These are phyloP conservation scores for Alternaria brassicae DNA, from an alignment of 2,329 filamentous ascomycete genomes.

Conservation along the genomic window DNA sequence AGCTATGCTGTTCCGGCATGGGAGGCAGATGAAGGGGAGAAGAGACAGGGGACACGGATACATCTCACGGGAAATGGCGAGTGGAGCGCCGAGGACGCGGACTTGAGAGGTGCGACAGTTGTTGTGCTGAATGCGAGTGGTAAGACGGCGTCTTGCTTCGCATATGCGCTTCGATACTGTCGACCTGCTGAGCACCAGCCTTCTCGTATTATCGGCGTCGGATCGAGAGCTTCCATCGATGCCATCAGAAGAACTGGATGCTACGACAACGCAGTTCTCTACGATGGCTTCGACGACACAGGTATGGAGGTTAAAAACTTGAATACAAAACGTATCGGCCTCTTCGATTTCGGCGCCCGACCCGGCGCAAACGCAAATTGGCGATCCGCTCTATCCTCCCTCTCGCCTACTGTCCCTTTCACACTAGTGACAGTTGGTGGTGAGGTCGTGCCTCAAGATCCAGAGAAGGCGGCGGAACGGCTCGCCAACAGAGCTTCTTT, in stretches of 20 bases:
- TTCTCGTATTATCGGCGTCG: conserved; percentile 24
- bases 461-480: conserved; percentile 7
- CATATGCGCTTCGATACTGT: conserved; percentile 22
- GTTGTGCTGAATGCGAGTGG: conserved; percentile 32
- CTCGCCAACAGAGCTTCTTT: background rate
- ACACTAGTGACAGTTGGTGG: conserved; percentile 26
- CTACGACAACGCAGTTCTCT: conserved; percentile 28
- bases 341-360: conserved; percentile 35
- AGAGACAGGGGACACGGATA: conserved; percentile 1
- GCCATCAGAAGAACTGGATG: conserved; percentile 24
- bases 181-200: conserved; percentile 31
- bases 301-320: conserved; percentile 1
- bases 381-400: conserved; percentile 8
- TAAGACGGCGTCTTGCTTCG: conserved; percentile 33
- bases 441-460: conserved; percentile 17
- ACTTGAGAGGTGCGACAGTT: conserved; percentile 23
- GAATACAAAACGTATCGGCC: conserved; percentile 12
- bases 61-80: conserved; percentile 24
- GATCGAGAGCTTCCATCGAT: conserved; percentile 22
- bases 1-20: conserved; percentile 28
- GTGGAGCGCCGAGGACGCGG: conserved; percentile 29
- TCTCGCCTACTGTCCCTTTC: conserved; percentile 7
- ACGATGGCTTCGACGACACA: conserved; percentile 16
- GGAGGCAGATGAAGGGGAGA: background rate
- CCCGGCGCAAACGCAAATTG: conserved; percentile 17